These are phyloP conservation scores for Westerdykella sp. DNA, from an alignment of 2,329 filamentous ascomycete genomes.

Conservation along the genomic window DNA sequence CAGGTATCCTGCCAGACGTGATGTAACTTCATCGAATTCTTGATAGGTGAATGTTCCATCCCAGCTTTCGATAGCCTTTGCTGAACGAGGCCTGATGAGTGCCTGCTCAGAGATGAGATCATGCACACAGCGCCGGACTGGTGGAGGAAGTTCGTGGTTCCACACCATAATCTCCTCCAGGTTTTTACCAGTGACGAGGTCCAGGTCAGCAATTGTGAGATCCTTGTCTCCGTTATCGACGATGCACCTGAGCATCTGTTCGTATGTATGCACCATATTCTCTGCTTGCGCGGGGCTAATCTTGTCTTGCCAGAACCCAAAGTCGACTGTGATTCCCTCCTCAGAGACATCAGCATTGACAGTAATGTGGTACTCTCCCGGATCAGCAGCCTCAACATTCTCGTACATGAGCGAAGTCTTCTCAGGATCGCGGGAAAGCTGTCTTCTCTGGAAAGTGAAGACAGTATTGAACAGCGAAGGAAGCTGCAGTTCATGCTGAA, in stretches of 20 bases:
- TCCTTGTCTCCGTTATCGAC: slow-evolving; percentile 11
- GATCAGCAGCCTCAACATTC: slow-evolving; percentile 31
- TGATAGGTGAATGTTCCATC: slow-evolving; percentile 29
- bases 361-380: slow-evolving; percentile 31
- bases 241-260: slow-evolving; percentile 20
- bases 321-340: slow-evolving; percentile 23
- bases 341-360: slow-evolving; percentile 31
- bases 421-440: slow-evolving; percentile 17
- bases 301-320: slow-evolving; percentile 29
- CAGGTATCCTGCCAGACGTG: slow-evolving; percentile 21
- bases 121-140: slow-evolving; percentile 25
- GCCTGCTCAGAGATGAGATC: slow-evolving; percentile 27
- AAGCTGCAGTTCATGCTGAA: slow-evolving; percentile 33
- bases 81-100: slow-evolving; percentile 19
- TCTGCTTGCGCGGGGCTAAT: slow-evolving; percentile 21
- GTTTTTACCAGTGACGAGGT: slow-evolving; percentile 18
- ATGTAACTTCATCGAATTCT: slow-evolving; percentile 28
- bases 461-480: slow-evolving; percentile 34
- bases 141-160: slow-evolving; percentile 22
- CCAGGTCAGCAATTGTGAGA: slow-evolving; percentile 19
- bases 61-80: slow-evolving; percentile 28
- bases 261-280: slow-evolving; percentile 27
- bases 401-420: slow-evolving; percentile 26
- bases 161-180: slow-evolving; percentile 22
- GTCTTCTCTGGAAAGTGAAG: slow-evolving; percentile 32